A percentile compares a stretch with the other conserved stretches of the same genome.
Conservation (phyloP, 805 yeast genomes). For the Kuraishia hungarica region DNA sequence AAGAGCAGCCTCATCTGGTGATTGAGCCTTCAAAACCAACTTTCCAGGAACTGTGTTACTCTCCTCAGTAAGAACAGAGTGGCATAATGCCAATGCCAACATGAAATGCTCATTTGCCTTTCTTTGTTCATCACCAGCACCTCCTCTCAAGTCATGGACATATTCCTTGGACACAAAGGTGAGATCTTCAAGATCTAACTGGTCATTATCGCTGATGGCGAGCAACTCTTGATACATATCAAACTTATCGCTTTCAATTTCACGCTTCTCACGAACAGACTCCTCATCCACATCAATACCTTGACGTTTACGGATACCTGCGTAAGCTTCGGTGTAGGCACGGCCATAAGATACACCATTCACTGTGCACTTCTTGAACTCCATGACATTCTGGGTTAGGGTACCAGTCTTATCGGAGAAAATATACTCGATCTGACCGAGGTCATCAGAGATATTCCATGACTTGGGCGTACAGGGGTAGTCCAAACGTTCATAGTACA, state of each 20-base stretch:
- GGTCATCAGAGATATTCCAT: slow-evolving; percentile 80
- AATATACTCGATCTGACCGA: slow-evolving; percentile 79
- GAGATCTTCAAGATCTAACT: slow-evolving; percentile 47
- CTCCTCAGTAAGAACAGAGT: slow-evolving; percentile 65
- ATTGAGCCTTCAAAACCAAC: slow-evolving; percentile 60
- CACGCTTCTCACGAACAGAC: slow-evolving; percentile 38
- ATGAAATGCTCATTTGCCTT: slow-evolving; percentile 63
- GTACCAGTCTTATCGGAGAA: slow-evolving; percentile 86
- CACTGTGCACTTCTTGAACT: slow-evolving; percentile 72
- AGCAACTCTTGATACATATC: slow-evolving; percentile 46
- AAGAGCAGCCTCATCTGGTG: slow-evolving; percentile 83
- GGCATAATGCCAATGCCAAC: slow-evolving; percentile 71
- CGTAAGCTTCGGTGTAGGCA: slow-evolving; percentile 78
- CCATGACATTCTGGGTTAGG: slow-evolving; percentile 78
- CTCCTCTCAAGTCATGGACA: slow-evolving; percentile 47
- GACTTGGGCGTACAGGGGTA: slow-evolving; percentile 80
- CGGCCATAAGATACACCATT: slow-evolving; percentile 66
- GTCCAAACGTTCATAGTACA: slow-evolving; percentile 63
- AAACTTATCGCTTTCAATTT: slow-evolving; percentile 47
- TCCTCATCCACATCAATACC: slow-evolving; percentile 70
- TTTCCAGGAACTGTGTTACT: slow-evolving; percentile 52
- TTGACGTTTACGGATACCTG: slow-evolving; percentile 69
- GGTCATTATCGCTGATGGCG: slow-evolving; percentile 27
- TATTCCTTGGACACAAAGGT: slow-evolving; percentile 64
- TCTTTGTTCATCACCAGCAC: slow-evolving; percentile 41